Base-by-base conservation (phyloP, 2,329 filamentous ascomycete species). In the Blastomyces percursus region DNA sequence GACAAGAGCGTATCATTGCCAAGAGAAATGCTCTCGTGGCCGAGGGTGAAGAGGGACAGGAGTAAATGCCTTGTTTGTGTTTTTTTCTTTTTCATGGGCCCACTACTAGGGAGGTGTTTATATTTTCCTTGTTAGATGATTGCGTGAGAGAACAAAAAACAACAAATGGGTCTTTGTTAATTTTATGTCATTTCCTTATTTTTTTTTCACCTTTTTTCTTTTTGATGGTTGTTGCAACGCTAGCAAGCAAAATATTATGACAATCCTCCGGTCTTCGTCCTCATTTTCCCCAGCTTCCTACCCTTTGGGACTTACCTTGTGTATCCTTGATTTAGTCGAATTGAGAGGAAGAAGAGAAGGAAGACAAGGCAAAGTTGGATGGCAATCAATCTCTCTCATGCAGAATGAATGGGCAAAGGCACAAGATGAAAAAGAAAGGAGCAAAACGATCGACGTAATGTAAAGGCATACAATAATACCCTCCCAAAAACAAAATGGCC, bases 1-100 rank as follows among this genome's bases (percentile, higher is more conserved):
- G 94, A 88, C 82, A 87, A 81, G 91, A 96, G 85, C 90, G 95
- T 81, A 85, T 88, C 79, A 80, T 83, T 78, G 87, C 89, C 80
- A 99, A 99, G 93, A 87, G 91, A 80, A 88, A 85, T 77, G 91
- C 90, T 76, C 79, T 95, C 79, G 77, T 88, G 75, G 90, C 83
- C 77, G 91, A 91, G 75, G 84, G 79, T 64, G 80, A 81, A 71
- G 73, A 79, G 71, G 75, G 77, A 72, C 32, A 60, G 59, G 59
- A 52, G 48, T 60, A 60, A 60, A 60, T 51, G 50, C 46, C 32
- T 52, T 42, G 40, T 54, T 52, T 51, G 9, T 42, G n/a, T 54
- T 60, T 60, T 60, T 60, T 60, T 52, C 19, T n/a, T 59, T 59
- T 59, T 48, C 40, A 48, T 48, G 57, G 57, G 57, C 57, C 42